Conservation (phyloP, 225 moss, liverwort and hornwort species). For the Asterella californica region DNA sequence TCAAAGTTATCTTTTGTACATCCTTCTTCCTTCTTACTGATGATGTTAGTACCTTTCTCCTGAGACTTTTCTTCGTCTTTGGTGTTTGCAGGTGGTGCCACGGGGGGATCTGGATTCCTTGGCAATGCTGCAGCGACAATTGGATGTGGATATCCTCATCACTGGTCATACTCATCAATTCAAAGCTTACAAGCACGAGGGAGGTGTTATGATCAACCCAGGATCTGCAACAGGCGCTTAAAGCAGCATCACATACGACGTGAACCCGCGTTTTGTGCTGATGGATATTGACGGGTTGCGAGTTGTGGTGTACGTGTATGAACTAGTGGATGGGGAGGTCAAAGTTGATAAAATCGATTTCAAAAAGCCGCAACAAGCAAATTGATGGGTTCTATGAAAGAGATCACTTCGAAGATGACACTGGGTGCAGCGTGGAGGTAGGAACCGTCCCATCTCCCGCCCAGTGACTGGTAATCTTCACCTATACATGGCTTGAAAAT, state of each 20-base stretch:
- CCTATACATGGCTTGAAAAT: background rate
- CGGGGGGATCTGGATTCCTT: slow-evolving; percentile 91
- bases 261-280: slow-evolving; percentile 85
- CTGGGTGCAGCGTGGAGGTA: background rate
- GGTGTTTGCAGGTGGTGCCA: slow-evolving; percentile 58
- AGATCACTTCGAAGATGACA: background rate
- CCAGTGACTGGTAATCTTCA: background rate
- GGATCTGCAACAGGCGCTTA: slow-evolving; percentile 91
- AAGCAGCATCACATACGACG: slow-evolving; percentile 90
- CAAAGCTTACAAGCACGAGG: slow-evolving; percentile 90
- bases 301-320: slow-evolving; percentile 88
- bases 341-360: slow-evolving; percentile 94
- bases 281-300: slow-evolving; percentile 90
- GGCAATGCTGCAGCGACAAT: slow-evolving; percentile 82
- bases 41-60: no score
- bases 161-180: slow-evolving; percentile 91
- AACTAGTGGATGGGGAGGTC: slow-evolving; percentile 90
- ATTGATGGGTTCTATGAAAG: background rate
- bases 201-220: slow-evolving; percentile 86
- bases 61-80: background rate
- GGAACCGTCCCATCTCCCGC: background rate
- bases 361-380: slow-evolving; percentile 70
- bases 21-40: no score
- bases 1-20: no score
- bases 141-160: slow-evolving; percentile 82